Percentiles rank a stretch among this genome's conserved stretches.
Evolutionary conservation across 169 alveolate genomes (phyloP).

Genomic region (Cystoisospora suis): DNA sequence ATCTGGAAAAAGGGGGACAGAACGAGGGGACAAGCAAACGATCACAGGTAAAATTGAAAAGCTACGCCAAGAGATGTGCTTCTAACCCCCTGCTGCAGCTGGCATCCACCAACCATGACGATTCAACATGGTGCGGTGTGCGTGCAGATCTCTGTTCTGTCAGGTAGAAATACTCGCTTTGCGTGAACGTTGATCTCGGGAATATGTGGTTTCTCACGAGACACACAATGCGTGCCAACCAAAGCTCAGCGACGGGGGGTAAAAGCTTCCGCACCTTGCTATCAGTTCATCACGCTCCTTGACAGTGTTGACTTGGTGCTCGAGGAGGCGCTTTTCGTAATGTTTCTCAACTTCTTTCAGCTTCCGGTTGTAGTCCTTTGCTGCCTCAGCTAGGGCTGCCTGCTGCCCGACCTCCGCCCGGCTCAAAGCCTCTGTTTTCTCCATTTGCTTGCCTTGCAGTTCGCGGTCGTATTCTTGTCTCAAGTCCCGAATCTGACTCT

Average conservation of each 20-base stretch:
- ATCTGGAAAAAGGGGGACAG: neutral
- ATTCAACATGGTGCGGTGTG: no score
- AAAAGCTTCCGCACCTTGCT: slow-evolving; percentile 19
- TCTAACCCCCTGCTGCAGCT: no score
- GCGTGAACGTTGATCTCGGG: no score
- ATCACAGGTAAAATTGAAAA: no score
- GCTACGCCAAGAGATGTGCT: no score
- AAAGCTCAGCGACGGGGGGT: no score
- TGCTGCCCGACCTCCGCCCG: slow-evolving; percentile 3
- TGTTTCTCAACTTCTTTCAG: slow-evolving; percentile 12
- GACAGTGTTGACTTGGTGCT: neutral
- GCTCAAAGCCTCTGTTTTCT: neutral
- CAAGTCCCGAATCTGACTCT: slow-evolving; percentile 9
- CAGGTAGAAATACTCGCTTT: no score
- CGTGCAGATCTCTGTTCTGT: no score
- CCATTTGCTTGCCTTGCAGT: neutral
- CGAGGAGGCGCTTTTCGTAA: neutral
- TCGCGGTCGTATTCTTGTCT: neutral
- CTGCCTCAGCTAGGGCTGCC: neutral
- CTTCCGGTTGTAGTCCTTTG: neutral
- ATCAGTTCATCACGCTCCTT: slow-evolving; percentile 21
- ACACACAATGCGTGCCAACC: no score
- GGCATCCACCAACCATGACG: no score
- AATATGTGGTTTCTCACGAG: no score
- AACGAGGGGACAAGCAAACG: no score